A percentile compares a stretch with the other conserved stretches of the same genome.
These are phyloP conservation scores for Coccomyxa sp. DNA, from an alignment of 139 green algal species.

Conservation along the genomic window DNA sequence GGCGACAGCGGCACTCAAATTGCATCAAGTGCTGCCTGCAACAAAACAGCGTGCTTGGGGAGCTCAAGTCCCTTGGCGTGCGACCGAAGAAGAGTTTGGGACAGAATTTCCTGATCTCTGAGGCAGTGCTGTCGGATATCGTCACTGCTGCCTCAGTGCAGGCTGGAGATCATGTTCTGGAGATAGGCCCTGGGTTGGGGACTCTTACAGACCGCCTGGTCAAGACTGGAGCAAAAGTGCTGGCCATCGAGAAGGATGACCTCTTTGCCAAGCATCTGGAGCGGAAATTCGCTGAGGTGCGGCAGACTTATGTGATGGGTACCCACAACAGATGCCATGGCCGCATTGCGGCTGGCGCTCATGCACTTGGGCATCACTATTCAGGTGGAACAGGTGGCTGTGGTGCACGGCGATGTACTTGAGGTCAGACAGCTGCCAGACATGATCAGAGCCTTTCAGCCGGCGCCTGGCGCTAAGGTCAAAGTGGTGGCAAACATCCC, in stretches of 20 bases:
- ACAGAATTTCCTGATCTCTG: slow-evolving; percentile 91
- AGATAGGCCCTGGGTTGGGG: slow-evolving; percentile 72
- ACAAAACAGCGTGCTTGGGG: background rate
- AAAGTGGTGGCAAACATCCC: slow-evolving; percentile 94
- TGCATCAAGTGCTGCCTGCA: too few species aligned
- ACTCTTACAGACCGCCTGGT: slow-evolving; percentile 73
- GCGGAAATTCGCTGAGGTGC: slow-evolving; percentile 35
- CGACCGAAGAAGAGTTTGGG: slow-evolving; percentile 39
- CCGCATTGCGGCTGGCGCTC: too few species aligned
- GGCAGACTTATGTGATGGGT: too few species aligned
- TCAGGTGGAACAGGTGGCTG: background rate
- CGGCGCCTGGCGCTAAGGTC: slow-evolving; percentile 20
- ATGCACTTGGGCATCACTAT: too few species aligned
- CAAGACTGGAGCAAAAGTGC: slow-evolving; percentile 56
- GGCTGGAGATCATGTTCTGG: slow-evolving; percentile 75
- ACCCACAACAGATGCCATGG: too few species aligned
- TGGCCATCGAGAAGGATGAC: slow-evolving; percentile 93
- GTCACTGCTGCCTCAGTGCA: slow-evolving; percentile 53
- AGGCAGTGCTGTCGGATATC: slow-evolving; percentile 67
- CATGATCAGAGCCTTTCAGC: background rate
- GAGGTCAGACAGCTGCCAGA: background rate
- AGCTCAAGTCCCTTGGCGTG: background rate
- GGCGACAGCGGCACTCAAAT: too few species aligned
- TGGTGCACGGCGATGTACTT: background rate
- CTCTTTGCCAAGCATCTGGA: slow-evolving; percentile 43